phyloP scores from a whole-genome alignment of 352 stramenopile genomes.

The Phytopythium mirpurense region DNA sequence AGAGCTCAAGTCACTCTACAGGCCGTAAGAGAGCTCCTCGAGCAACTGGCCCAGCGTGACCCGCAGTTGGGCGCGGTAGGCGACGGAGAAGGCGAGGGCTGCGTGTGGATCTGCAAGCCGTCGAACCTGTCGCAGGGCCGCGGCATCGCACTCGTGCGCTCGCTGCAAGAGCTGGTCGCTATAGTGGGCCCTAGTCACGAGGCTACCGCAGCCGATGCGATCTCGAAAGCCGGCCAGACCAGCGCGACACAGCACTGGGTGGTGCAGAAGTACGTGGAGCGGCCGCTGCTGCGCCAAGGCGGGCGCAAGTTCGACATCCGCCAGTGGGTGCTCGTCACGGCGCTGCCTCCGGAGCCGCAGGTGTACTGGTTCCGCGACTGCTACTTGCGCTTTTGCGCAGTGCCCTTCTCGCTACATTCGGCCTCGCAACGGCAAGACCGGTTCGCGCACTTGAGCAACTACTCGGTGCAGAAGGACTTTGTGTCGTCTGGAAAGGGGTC shows the following conservation, averaged over 20 bases:
- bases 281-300: slow-evolving; percentile 48
- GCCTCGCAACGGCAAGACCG: slow-evolving; percentile 20
- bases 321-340: slow-evolving; percentile 81
- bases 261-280: slow-evolving; percentile 87
- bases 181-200: slow-evolving; percentile 8
- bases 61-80: slow-evolving; percentile 37
- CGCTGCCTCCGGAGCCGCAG: slow-evolving; percentile 34
- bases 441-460: slow-evolving; percentile 81
- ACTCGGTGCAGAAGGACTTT: slow-evolving; percentile 75
- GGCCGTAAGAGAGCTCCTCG: slow-evolving; percentile 13
- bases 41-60: slow-evolving; percentile 22
- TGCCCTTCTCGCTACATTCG: slow-evolving; percentile 42
- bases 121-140: slow-evolving; percentile 69
- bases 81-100: slow-evolving; percentile 22
- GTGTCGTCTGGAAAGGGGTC: not conserved
- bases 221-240: too few species aligned
- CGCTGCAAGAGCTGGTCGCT: slow-evolving; percentile 22
- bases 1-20: not conserved
- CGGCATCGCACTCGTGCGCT: slow-evolving; percentile 51
- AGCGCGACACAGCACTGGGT: slow-evolving; percentile 53
- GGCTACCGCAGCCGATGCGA: not conserved
- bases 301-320: slow-evolving; percentile 82
- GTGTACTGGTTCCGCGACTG: slow-evolving; percentile 64
- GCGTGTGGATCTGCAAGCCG: slow-evolving; percentile 78
- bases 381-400: slow-evolving; percentile 76